These are phyloP conservation scores for Xylaria scruposa DNA, from an alignment of 495 filamentous ascomycete species.

Conservation along the genomic window DNA sequence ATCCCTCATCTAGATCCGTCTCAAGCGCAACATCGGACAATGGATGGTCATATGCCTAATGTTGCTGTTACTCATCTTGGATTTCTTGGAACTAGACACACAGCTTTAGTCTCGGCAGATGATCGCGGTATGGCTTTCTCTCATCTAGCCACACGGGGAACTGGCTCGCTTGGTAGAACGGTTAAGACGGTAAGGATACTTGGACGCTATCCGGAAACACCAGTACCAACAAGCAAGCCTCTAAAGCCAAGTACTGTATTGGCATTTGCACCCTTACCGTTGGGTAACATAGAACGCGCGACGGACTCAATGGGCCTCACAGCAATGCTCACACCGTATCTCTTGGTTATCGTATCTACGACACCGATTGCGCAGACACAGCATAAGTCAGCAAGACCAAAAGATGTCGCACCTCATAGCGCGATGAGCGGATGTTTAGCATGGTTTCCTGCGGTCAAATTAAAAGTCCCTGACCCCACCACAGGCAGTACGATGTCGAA, in stretches of 20 bases:
- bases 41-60: slow-evolving; percentile 83
- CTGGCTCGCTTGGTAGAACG: slow-evolving; percentile 81
- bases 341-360: slow-evolving; percentile 95
- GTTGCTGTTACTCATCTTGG: slow-evolving; percentile 84
- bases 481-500: slow-evolving; percentile 65
- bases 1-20: slow-evolving; percentile 76
- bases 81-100: slow-evolving; percentile 94
- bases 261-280: slow-evolving; percentile 86
- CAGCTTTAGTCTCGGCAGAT: slow-evolving; percentile 96
- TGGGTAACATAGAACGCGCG: slow-evolving; percentile 88
- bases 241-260: slow-evolving; percentile 95
- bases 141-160: slow-evolving; percentile 89
- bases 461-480: slow-evolving; percentile 73
- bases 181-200: slow-evolving; percentile 91
- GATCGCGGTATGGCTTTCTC: slow-evolving; percentile 97
- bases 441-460: slow-evolving; percentile 95
- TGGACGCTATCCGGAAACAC: slow-evolving; percentile 81
- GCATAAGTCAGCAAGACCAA: slow-evolving; percentile 87
- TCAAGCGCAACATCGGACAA: slow-evolving; percentile 66
- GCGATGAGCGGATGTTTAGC: slow-evolving; percentile 92
- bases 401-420: slow-evolving; percentile 86
- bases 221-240: slow-evolving; percentile 61
- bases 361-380: slow-evolving; percentile 96
- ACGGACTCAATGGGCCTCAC: slow-evolving; percentile 91
- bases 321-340: slow-evolving; percentile 93